These are phyloP conservation scores for Fraxinus greggii DNA, from an alignment of 305 asterid genomes.

Conservation along the genomic window DNA sequence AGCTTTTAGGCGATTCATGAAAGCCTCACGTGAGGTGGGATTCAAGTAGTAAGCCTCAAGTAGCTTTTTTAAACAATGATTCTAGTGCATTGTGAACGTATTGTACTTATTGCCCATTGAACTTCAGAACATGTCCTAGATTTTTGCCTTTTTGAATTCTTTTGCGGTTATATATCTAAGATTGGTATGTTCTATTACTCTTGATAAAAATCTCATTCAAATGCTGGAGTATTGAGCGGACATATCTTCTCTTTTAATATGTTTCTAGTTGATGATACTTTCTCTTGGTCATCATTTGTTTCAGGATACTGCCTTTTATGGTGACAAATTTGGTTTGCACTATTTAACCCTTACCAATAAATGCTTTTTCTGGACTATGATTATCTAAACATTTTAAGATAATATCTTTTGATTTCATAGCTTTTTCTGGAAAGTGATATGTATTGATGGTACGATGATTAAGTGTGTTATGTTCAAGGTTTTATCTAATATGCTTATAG, in stretches of 20 bases:
- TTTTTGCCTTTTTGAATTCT: not conserved
- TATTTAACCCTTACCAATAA: not conserved
- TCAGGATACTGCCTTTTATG: constrained; percentile 6
- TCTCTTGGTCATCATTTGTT: not conserved
- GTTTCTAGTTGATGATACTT: not conserved
- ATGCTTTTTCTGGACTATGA: not conserved
- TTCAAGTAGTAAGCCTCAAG: not conserved
- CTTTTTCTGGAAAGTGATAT: not conserved
- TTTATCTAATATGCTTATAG: not conserved
- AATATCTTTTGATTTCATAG: not conserved
- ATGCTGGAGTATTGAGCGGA: not conserved
- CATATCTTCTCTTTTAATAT: not conserved
- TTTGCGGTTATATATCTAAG: not conserved
- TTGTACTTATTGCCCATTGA: not conserved
- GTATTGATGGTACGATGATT: not conserved
- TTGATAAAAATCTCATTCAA: not conserved
- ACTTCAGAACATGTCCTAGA: not conserved
- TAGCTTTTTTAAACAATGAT: not conserved
- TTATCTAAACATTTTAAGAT: not conserved
- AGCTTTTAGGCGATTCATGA: not conserved
- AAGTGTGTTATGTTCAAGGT: not conserved
- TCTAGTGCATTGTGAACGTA: not conserved
- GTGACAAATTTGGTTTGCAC: not conserved
- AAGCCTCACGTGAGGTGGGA: not conserved
- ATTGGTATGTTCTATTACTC: not conserved